Conservation (phyloP, 2,329 filamentous ascomycete genomes). For the Aplosporella prunicola region DNA sequence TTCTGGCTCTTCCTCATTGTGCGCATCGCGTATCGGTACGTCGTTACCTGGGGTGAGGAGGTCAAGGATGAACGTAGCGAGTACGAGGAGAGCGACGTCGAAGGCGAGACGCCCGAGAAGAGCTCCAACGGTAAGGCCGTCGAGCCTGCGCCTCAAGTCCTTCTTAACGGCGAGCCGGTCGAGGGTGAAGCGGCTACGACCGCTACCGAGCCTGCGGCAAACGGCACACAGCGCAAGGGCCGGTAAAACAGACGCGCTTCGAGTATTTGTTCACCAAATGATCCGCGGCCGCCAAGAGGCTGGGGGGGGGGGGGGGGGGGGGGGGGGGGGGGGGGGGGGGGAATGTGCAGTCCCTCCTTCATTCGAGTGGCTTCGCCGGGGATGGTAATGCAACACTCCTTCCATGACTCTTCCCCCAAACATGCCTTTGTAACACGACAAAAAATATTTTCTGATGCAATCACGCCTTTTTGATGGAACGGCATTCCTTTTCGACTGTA, state of each 20-base stretch:
- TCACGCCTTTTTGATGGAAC: no score
- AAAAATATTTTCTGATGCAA: no score
- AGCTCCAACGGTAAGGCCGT: conserved; percentile 6
- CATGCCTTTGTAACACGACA: no score
- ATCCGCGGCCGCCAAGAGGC: no score
- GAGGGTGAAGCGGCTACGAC: conserved; percentile 5
- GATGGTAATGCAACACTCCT: no score
- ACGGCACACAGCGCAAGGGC: conserved; percentile 5
- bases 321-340: no score
- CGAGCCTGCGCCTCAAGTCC: conserved; percentile 16
- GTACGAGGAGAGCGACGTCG: conserved; percentile 36
- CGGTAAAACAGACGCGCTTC: conserved; percentile 3
- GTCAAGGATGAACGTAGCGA: conserved; percentile 65
- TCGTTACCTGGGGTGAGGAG: conserved; percentile 43
- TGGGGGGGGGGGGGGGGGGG: no score
- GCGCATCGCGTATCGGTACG: conserved; percentile 63
- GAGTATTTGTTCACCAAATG: no score
- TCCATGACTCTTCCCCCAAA: no score
- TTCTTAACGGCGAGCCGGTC: conserved; percentile 20
- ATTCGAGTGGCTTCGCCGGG: no score
- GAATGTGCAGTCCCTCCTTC: no score
- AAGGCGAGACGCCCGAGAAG: conserved; percentile 2
- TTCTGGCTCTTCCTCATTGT: conserved; percentile 76
- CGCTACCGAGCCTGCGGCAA: neutral
- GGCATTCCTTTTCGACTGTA: no score